phyloP scores from a whole-genome alignment of 441 rosid genomes.

The Euphorbia neoarborescens region DNA sequence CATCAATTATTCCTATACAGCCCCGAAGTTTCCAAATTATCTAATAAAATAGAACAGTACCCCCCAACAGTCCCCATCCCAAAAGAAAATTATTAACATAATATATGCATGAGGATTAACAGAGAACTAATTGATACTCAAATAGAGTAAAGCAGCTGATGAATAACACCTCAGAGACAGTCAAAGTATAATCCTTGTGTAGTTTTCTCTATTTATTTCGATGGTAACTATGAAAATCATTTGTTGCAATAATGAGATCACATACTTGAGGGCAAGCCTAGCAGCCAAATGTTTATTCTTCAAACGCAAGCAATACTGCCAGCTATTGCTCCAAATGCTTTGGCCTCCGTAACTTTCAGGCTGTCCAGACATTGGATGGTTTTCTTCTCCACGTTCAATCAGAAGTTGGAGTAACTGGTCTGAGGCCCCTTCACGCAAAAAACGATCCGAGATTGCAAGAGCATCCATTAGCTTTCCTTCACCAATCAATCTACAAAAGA shows the following conservation, averaged over 20 bases:
- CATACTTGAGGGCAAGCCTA: slow-evolving; percentile 80
- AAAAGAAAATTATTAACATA: not conserved
- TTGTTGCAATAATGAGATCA: slow-evolving; percentile 16
- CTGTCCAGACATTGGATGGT: slow-evolving; percentile 42
- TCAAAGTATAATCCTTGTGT: not conserved
- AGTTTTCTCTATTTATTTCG: not conserved
- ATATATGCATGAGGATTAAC: not conserved
- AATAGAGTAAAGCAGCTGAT: not conserved
- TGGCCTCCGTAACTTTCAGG: slow-evolving; percentile 55
- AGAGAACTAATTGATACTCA: not conserved
- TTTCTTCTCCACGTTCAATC: slow-evolving; percentile 69
- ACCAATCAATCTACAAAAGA: slow-evolving; percentile 56
- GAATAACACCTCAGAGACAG: too few relatives aligned
- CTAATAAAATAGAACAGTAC: not conserved
- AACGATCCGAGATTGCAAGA: slow-evolving; percentile 97
- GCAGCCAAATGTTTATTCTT: slow-evolving; percentile 92
- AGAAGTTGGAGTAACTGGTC: slow-evolving; percentile 81
- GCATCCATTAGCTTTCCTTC: slow-evolving; percentile 96
- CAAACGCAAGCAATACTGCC: slow-evolving; percentile 97
- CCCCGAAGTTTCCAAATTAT: not conserved
- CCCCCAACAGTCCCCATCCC: not conserved
- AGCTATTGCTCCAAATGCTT: slow-evolving; percentile 66
- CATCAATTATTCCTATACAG: not conserved
- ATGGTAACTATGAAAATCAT: not conserved
- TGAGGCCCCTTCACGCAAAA: slow-evolving; percentile 84